Percentiles rank a stretch among this genome's conserved stretches.
phyloP scores from a whole-genome alignment of 75 land plant genomes.

The Sequoia sempervirens region DNA sequence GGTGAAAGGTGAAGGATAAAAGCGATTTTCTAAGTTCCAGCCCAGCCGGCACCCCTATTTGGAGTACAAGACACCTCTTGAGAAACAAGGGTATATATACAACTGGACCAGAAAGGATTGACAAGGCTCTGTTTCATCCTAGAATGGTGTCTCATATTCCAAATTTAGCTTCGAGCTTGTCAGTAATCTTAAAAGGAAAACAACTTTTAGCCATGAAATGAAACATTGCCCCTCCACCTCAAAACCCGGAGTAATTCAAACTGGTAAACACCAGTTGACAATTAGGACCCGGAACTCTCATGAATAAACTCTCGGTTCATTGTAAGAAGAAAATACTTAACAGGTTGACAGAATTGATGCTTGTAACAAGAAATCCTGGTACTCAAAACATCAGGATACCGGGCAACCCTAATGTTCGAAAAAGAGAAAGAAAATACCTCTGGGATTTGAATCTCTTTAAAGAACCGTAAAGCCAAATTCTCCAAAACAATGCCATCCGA shows the following conservation, averaged over 20 bases:
- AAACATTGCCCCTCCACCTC: not conserved
- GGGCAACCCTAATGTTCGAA: not conserved
- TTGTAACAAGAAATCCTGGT: not conserved
- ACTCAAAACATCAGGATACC: not conserved
- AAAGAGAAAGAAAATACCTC: slow-evolving; percentile 35
- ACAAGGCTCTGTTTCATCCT: not conserved
- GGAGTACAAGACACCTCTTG: not conserved
- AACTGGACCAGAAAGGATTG: not conserved
- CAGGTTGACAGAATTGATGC: not conserved
- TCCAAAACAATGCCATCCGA: slow-evolving; percentile 88
- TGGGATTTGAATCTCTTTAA: slow-evolving; percentile 71
- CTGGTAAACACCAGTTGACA: not conserved
- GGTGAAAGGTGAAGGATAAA: too few relatives aligned
- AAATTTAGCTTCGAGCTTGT: not conserved
- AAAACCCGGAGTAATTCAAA: not conserved
- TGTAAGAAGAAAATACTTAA: not conserved
- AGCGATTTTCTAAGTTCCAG: not conserved
- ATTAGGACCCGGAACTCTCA: not conserved
- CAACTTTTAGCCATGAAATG: not conserved
- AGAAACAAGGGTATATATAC: not conserved
- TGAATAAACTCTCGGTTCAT: not conserved
- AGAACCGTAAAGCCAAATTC: slow-evolving; percentile 68
- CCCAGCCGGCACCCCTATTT: not conserved
- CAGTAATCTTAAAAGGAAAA: not conserved
- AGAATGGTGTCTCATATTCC: not conserved